phyloP scores from a whole-genome alignment of 768 basidiomycete species.

The Trametes elegans region DNA sequence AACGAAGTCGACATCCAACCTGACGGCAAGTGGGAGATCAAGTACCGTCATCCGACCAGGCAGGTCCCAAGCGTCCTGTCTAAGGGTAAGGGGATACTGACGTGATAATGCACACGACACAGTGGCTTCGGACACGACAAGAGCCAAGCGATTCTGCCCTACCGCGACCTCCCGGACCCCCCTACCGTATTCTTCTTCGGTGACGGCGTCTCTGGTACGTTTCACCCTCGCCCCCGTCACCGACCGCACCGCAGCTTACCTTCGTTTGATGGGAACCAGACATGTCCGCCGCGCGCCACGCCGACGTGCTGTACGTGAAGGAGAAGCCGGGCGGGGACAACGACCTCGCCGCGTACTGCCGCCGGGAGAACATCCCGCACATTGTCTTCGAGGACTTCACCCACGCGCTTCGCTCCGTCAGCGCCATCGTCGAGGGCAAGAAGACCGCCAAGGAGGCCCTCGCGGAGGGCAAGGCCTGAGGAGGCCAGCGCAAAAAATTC shows the following conservation, averaged over 20 bases:
- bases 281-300: slow-evolving; percentile 88
- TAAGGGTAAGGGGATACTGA: neutral
- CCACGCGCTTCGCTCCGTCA: slow-evolving; percentile 56
- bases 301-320: slow-evolving; percentile 96
- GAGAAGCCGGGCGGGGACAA: slow-evolving; percentile 74
- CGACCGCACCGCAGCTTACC: no score
- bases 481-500: neutral
- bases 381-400: slow-evolving; percentile 74
- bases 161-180: slow-evolving; percentile 62
- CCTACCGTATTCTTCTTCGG: slow-evolving; percentile 96
- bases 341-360: slow-evolving; percentile 84
- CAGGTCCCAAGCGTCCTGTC: slow-evolving; percentile 35
- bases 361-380: slow-evolving; percentile 73
- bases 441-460: slow-evolving; percentile 53
- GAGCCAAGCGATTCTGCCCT: slow-evolving; percentile 90
- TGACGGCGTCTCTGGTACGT: slow-evolving; percentile 90
- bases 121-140: slow-evolving; percentile 96
- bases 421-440: slow-evolving; percentile 68
- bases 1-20: slow-evolving; percentile 75
- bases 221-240: neutral
- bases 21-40: slow-evolving; percentile 76
- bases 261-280: slow-evolving; percentile 52
- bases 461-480: slow-evolving; percentile 17
- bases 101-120: neutral
- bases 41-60: slow-evolving; percentile 89